Evolutionary conservation across 495 filamentous ascomycete species (phyloP).

Genomic region (Haplographium delicatum): DNA sequence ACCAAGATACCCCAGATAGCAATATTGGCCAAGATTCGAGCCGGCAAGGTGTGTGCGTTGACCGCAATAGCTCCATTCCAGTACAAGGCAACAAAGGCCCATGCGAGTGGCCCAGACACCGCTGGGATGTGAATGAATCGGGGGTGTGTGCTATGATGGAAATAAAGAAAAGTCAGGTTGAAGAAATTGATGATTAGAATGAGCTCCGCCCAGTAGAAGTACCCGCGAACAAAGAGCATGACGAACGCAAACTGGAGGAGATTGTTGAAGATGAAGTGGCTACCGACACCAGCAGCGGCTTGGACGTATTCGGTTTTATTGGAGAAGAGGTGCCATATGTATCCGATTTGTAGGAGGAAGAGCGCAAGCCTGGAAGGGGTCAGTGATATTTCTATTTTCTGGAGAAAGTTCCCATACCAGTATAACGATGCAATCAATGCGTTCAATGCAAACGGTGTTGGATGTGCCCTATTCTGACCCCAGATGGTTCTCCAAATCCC

Average conservation of each 20-base stretch:
- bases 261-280: constrained; percentile 83
- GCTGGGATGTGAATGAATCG: constrained; percentile 68
- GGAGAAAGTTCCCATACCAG: constrained; percentile 48
- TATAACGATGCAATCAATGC: constrained; percentile 66
- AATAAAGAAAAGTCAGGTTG: constrained; percentile 71
- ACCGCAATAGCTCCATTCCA: constrained; percentile 84
- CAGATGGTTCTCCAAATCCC: constrained; percentile 50
- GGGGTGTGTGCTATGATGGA: constrained; percentile 64
- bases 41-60: constrained; percentile 48
- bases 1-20: constrained; percentile 75
- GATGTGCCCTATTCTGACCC: constrained; percentile 58
- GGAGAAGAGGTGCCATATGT: constrained; percentile 71
- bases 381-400: constrained; percentile 5
- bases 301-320: constrained; percentile 51
- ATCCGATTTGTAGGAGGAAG: constrained; percentile 68
- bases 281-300: constrained; percentile 69
- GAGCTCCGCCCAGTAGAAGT: constrained; percentile 68
- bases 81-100: constrained; percentile 76
- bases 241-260: constrained; percentile 72
- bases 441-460: constrained; percentile 73
- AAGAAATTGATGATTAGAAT: constrained; percentile 74
- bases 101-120: constrained; percentile 73
- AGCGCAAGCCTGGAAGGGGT: constrained; percentile 55
- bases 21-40: constrained; percentile 75
- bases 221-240: constrained; percentile 70